Evolutionary conservation across 2,329 filamentous ascomycete species (phyloP).

Genomic region (Harringtonia lauricola): DNA sequence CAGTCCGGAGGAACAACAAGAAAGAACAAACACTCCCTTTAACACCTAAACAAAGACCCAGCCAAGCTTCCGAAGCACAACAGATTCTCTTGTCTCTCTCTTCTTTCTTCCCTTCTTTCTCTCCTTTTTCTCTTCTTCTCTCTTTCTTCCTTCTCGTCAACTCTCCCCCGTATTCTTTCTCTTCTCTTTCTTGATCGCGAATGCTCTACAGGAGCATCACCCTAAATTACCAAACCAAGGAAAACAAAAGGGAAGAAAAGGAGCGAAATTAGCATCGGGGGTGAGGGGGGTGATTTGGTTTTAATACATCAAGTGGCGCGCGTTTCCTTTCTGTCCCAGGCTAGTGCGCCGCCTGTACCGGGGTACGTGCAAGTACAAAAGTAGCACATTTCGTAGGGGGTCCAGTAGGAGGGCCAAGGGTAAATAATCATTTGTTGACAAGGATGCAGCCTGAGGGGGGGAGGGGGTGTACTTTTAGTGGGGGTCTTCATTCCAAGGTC

Average conservation of each 20-base stretch:
- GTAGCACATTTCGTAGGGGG: too few species aligned
- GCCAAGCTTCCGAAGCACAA: neutral
- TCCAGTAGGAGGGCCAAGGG: neutral
- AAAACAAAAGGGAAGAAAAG: neutral
- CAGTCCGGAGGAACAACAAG: too few species aligned
- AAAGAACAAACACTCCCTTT: neutral
- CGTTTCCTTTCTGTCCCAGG: neutral
- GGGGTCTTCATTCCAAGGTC: constrained; percentile 3
- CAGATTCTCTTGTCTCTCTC: neutral
- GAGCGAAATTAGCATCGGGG: constrained; percentile 4
- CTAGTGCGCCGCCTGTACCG: too few species aligned
- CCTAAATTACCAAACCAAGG: constrained; percentile 3
- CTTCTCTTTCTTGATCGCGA: neutral
- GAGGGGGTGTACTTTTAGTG: neutral
- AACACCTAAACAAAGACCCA: too few species aligned
- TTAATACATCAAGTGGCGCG: constrained; percentile 9
- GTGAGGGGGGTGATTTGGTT: constrained; percentile 7
- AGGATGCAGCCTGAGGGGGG: neutral
- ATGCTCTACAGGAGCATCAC: constrained; percentile 8
- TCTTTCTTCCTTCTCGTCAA: neutral
- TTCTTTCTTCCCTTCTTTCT: neutral
- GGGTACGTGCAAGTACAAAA: neutral
- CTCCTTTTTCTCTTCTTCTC: neutral
- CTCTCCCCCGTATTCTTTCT: neutral
- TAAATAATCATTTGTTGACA: neutral